Conservation (phyloP, 192 early-diverging fungal genomes). For the Chytriomyces sp. region DNA sequence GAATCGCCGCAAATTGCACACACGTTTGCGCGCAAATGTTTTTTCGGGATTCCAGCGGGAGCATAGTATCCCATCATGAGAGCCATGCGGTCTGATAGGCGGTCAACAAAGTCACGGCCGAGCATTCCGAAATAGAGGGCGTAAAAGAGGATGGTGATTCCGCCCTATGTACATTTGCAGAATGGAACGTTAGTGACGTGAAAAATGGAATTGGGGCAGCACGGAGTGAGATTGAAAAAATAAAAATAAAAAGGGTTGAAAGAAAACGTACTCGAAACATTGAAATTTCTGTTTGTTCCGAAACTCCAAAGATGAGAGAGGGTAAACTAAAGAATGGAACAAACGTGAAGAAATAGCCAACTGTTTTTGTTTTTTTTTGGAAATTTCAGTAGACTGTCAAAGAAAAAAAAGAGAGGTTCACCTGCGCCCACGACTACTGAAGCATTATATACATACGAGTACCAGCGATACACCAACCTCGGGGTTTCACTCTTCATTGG, state of each 20-base stretch:
- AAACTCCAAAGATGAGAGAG: conserved; percentile 43
- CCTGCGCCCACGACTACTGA: conserved; percentile 47
- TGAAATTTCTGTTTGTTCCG: conserved; percentile 40
- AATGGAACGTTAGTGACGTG: background rate
- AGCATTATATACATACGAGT: conserved; percentile 45
- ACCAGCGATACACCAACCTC: conserved; percentile 58
- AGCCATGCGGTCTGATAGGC: conserved; percentile 60
- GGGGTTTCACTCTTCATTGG: conserved; percentile 55
- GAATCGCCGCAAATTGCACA: conserved; percentile 62
- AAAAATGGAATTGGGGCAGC: background rate
- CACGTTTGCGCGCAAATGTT: conserved; percentile 52
- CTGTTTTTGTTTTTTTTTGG: too few relatives aligned
- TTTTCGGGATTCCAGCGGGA: conserved; percentile 52
- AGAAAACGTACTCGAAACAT: conserved; percentile 49
- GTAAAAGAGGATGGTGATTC: conserved; percentile 57
- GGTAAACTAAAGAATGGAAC: conserved; percentile 54
- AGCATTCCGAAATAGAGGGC: conserved; percentile 60
- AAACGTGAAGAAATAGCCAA: conserved; percentile 49
- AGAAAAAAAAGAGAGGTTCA: conserved; percentile 37
- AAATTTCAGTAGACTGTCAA: too few relatives aligned
- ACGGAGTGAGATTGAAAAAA: background rate
- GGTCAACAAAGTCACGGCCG: conserved; percentile 58
- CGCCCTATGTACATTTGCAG: conserved; percentile 24
- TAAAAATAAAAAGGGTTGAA: background rate
- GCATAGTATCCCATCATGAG: conserved; percentile 52